A percentile compares a stretch with the other conserved stretches of the same genome.
Conservation (phyloP, 2,329 filamentous ascomycete genomes). For the Cryphonectria nitschkei region DNA sequence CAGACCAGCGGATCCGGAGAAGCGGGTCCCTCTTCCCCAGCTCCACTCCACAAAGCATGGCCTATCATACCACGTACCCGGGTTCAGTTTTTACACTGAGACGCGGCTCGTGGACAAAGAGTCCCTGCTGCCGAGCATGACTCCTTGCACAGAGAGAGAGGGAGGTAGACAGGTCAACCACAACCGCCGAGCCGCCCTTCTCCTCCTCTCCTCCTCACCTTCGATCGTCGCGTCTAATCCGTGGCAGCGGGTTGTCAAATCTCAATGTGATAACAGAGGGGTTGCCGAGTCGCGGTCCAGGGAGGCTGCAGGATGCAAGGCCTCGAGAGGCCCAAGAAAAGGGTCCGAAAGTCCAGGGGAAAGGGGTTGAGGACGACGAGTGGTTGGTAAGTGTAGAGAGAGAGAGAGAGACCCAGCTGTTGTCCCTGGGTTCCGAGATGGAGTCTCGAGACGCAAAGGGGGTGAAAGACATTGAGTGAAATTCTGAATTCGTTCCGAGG, state of each 20-base stretch:
- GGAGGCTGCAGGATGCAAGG: conserved; percentile 11
- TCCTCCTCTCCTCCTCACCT: neutral
- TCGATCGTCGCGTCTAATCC: neutral
- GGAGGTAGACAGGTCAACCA: too few species aligned
- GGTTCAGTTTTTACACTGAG: neutral
- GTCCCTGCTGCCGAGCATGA: neutral
- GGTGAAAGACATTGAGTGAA: neutral
- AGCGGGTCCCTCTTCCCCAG: neutral
- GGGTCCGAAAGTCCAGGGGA: conserved; percentile 43
- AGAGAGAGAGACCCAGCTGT: neutral
- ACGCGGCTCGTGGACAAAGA: conserved; percentile 1
- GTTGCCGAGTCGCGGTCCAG: neutral
- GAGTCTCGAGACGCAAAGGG: neutral
- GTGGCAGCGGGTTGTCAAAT: neutral
- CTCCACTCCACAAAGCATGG: neutral
- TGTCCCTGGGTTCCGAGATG: neutral
- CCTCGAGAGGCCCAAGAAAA: conserved; percentile 3
- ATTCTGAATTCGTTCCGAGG: neutral
- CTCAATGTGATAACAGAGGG: neutral
- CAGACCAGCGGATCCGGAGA: neutral
- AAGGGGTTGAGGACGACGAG: conserved; percentile 48
- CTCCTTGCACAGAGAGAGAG: neutral
- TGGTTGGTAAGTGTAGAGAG: conserved; percentile 39
- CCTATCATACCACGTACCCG: neutral
- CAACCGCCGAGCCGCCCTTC: conserved; percentile 9